A percentile compares a stretch with the other conserved stretches of the same genome.
Conservation (phyloP, 768 basidiomycete species). For the Tulasnella sp. region DNA sequence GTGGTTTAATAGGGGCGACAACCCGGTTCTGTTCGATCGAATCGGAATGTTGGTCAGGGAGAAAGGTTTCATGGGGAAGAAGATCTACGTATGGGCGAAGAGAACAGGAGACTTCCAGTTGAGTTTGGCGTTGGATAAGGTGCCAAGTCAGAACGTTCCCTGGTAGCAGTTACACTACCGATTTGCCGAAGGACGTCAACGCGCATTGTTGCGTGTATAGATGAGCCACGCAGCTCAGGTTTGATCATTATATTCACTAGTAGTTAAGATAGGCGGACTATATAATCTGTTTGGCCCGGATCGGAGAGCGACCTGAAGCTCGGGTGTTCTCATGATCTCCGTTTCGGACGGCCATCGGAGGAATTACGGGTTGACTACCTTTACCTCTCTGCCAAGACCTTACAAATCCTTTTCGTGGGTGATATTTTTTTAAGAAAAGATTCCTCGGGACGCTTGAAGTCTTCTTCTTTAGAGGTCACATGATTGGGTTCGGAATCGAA, state of each 20-base stretch:
- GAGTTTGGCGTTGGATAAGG: neutral
- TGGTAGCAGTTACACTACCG: neutral
- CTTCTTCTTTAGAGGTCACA: neutral
- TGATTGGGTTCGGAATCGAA: too few species aligned
- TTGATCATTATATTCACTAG: too few species aligned
- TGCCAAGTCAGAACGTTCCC: neutral
- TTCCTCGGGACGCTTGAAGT: neutral
- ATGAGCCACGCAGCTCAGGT: too few species aligned
- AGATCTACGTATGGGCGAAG: conserved; percentile 7
- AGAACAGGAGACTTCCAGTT: neutral
- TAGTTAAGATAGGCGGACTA: too few species aligned
- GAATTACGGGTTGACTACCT: neutral
- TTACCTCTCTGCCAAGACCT: neutral
- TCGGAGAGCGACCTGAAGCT: neutral
- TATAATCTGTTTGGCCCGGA: neutral
- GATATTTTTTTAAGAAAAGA: too few species aligned
- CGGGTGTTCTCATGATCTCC: neutral
- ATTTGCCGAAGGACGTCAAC: neutral
- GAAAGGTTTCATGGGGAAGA: neutral
- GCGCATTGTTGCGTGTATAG: too few species aligned
- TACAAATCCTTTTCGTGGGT: too few species aligned
- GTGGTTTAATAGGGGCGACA: too few species aligned
- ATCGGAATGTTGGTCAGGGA: too few species aligned
- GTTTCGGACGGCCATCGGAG: neutral
- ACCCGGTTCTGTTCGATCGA: too few species aligned